Conservation (phyloP, 345 rosid species). For the Rhizophora mangle region DNA sequence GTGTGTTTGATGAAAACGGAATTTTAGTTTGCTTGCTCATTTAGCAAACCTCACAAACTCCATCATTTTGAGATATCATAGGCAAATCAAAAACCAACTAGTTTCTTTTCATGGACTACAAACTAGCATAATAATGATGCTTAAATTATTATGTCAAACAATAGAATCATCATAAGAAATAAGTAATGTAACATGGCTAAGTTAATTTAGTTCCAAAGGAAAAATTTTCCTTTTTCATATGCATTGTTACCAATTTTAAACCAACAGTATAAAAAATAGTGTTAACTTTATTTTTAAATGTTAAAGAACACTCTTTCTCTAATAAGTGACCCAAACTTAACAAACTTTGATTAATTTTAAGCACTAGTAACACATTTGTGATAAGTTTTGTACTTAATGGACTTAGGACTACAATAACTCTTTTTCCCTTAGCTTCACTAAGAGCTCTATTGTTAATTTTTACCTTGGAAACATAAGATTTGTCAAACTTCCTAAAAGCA, state of each 20-base stretch:
- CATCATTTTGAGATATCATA: accelerated
- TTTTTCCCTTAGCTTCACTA: background rate
- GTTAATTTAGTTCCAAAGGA: background rate
- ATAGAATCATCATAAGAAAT: background rate
- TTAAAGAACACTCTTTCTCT: background rate
- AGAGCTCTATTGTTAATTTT: background rate
- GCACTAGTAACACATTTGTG: background rate
- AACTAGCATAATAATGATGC: background rate
- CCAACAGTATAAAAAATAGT: background rate
- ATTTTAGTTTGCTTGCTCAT: background rate
- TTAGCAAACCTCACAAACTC: background rate
- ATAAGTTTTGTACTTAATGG: background rate
- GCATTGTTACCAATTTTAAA: background rate
- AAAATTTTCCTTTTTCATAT: background rate
- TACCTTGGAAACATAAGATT: background rate
- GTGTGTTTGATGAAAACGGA: background rate
- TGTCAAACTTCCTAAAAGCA: background rate
- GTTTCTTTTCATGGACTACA: background rate
- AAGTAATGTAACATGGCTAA: background rate
- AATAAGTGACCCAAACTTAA: background rate
- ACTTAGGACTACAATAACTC: background rate
- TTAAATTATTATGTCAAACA: background rate
- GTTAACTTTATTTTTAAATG: background rate
- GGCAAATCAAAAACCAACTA: background rate
- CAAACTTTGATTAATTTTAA: background rate